These are phyloP conservation scores for Candida pseudofarinosa DNA, from an alignment of 805 yeast genomes.

Conservation along the genomic window DNA sequence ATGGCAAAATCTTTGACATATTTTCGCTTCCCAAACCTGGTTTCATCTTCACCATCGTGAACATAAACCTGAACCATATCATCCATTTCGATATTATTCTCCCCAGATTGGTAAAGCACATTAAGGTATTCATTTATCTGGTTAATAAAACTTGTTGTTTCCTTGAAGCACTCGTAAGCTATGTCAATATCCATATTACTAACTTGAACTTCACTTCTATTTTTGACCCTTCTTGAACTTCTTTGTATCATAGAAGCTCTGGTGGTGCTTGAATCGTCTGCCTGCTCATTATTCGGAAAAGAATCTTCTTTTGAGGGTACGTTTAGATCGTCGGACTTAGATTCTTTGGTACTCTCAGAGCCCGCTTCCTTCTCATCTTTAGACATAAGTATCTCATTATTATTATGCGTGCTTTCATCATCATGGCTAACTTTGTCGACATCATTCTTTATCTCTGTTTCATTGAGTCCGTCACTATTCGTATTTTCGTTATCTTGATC, in stretches of 20 bases:
- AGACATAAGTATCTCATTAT: background rate
- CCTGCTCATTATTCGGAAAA: background rate
- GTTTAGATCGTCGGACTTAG: background rate
- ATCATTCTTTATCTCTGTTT: background rate
- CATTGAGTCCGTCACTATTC: conserved; percentile 1
- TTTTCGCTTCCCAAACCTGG: background rate
- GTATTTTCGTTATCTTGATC: conserved; percentile 9
- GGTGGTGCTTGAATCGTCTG: background rate
- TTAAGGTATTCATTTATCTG: conserved; percentile 15
- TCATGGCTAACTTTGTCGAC: background rate
- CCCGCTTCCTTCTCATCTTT: conserved; percentile 4
- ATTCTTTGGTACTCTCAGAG: background rate
- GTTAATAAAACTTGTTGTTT: conserved; percentile 22
- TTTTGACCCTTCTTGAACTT: conserved; percentile 29
- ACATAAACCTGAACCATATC: conserved; percentile 12
- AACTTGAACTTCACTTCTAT: conserved; percentile 10
- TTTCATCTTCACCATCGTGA: background rate
- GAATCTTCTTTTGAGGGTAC: background rate
- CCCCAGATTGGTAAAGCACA: background rate
- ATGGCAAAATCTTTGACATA: conserved; percentile 21
- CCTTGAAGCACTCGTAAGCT: conserved; percentile 20
- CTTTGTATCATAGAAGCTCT: conserved; percentile 14
- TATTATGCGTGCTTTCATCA: background rate
- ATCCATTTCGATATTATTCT: conserved; percentile 3
- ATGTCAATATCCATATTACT: conserved; percentile 18